Conservation (phyloP, 73 alveolate genomes). For the Stentor roeselii region DNA sequence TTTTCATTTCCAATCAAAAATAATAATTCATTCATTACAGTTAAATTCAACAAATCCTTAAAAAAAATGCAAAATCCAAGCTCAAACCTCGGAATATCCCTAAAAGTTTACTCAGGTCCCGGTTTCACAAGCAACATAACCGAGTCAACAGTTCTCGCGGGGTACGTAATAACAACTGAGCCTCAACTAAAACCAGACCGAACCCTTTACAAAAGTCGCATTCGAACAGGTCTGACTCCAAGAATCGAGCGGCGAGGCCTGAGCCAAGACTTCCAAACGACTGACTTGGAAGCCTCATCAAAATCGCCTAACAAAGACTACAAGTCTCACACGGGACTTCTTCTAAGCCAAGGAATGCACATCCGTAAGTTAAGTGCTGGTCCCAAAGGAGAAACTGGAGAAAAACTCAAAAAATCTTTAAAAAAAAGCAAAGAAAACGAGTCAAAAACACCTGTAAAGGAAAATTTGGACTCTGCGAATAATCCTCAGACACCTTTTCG, state of each 20-base stretch:
- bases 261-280: neutral
- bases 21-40: neutral
- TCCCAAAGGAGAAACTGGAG: neutral
- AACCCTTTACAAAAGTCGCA: neutral
- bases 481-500: slow-evolving; percentile 12
- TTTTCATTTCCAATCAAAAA: too few species aligned
- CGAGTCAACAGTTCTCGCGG: neutral
- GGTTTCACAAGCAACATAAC: too few species aligned
- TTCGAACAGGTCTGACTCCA: neutral
- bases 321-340: neutral
- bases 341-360: neutral
- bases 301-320: neutral
- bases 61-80: neutral
- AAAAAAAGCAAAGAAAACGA: neutral
- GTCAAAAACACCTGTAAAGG: neutral
- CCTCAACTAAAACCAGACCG: neutral
- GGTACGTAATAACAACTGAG: neutral
- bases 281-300: neutral
- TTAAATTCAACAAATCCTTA: neutral
- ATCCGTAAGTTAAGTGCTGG: neutral
- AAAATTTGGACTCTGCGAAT: neutral
- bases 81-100: neutral
- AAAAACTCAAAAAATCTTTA: too few species aligned
- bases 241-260: neutral
- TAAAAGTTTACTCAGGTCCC: neutral